These are phyloP conservation scores for Zygoascus flipseniorum DNA, from an alignment of 805 yeast species.

Conservation along the genomic window DNA sequence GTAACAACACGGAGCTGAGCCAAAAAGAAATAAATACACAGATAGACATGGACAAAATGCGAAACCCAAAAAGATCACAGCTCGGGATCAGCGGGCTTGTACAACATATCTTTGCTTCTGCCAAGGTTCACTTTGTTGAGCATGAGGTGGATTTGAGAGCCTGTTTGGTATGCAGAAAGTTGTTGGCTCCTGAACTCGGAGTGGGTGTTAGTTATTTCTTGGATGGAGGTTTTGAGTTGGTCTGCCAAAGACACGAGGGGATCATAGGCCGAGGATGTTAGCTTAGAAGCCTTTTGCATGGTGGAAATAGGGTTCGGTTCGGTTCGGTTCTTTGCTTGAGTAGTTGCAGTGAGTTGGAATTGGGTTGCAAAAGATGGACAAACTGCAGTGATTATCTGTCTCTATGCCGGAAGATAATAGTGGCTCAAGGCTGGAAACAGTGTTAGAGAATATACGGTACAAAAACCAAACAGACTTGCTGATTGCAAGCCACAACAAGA, in stretches of 20 bases:
- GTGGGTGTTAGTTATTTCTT: constrained; percentile 4
- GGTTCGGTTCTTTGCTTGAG: too few relatives aligned
- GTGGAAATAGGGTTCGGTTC: not conserved
- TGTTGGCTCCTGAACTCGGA: constrained; percentile 10
- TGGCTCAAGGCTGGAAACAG: too few relatives aligned
- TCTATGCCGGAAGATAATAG: too few relatives aligned
- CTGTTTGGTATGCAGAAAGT: constrained; percentile 7
- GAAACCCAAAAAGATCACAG: not conserved
- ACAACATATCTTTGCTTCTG: not conserved
- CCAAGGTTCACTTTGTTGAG: constrained; percentile 8
- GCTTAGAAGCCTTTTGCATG: not conserved
- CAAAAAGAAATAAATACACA: not conserved
- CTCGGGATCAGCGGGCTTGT: not conserved
- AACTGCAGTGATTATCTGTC: too few relatives aligned
- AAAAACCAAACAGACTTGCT: too few relatives aligned
- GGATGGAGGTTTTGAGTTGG: constrained; percentile 1
- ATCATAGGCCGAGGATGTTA: constrained; percentile 3
- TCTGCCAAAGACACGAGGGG: constrained; percentile 2
- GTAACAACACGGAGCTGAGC: not conserved
- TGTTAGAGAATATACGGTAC: too few relatives aligned
- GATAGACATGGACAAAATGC: not conserved
- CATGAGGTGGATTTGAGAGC: constrained; percentile 6
- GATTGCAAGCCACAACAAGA: too few relatives aligned
- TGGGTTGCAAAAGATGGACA: too few relatives aligned
- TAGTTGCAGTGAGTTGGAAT: too few relatives aligned